Evolutionary conservation across 345 rosid species (phyloP).

Genomic region (Arabis hirsuta): DNA sequence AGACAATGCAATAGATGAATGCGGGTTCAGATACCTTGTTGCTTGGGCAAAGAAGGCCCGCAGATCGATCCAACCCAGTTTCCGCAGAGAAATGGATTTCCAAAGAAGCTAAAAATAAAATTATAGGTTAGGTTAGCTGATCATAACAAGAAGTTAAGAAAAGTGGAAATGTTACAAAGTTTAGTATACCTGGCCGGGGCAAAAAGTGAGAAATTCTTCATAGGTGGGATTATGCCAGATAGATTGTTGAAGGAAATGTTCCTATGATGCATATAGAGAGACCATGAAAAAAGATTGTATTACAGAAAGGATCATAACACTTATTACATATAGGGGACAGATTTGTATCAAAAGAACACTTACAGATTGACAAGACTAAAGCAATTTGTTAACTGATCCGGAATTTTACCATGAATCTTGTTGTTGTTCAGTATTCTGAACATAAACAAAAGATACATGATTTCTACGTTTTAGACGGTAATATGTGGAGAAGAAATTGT

Average conservation of each 20-base stretch:
- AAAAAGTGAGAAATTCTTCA: constrained; percentile 68
- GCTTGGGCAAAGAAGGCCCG: constrained; percentile 54
- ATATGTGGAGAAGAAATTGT: neutral
- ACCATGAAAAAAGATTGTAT: neutral
- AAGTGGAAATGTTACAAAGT: neutral
- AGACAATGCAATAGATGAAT: constrained; percentile 7
- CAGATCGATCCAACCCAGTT: constrained; percentile 86
- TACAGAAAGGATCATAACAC: neutral
- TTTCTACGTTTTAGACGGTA: neutral
- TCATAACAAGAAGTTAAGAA: neutral
- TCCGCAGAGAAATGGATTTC: constrained; percentile 81
- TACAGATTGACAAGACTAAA: constrained; percentile 74
- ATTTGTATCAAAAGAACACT: constrained; percentile 20
- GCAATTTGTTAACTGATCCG: constrained; percentile 81
- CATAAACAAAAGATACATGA: neutral
- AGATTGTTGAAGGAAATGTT: constrained; percentile 87
- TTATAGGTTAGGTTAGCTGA: neutral
- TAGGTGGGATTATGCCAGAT: constrained; percentile 73
- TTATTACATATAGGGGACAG: neutral
- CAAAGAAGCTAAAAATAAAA: constrained; percentile 59
- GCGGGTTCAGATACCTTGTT: constrained; percentile 52
- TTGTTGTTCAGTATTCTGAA: constrained; percentile 78
- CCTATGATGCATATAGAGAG: constrained; percentile 42
- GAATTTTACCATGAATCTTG: constrained; percentile 73
- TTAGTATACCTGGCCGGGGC: constrained; percentile 61